Base-by-base conservation (phyloP, 768 basidiomycete genomes). In the Mycena filopes region DNA sequence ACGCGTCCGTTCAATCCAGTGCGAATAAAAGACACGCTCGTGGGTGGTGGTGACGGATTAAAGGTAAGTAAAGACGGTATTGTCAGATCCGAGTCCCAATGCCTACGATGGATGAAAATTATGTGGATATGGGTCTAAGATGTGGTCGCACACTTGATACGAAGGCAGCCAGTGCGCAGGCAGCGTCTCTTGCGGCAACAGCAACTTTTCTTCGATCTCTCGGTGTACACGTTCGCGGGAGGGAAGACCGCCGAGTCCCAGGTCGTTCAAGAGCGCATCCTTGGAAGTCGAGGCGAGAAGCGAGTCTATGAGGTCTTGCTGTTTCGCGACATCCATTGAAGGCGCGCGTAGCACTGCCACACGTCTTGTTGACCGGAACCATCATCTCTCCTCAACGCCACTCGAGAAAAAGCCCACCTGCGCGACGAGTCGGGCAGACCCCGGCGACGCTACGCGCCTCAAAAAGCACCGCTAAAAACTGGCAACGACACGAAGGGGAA, bases 1-100 rank as follows among this genome's bases (percentile, higher is more conserved):
- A 95, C 87, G 53, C 84, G 84, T 49, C 95, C 94, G 70, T 89
- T 83, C n/a, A 97, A 79, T 25, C 95, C 95, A 20, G 88, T 78
- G 23, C 94, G 87, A 55, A 93, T 79, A 72, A 96, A 91, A 3
- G 87, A 81, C 43, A 96, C 79, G 49, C 80, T 83, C 13, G 93
- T 94, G 7, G 95, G 89, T 1, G 93, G 87, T 41, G 89, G 87
- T 7, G 92, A 89, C 5, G 93, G 92, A 46, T 86, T 81, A 29
- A 86, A 80, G 18, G 81, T 80, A 54, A 95, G 81, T 50, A 95
- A 79, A 11, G 87, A 85, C 38, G 93, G 84, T 65, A 91, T 77
- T 33, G 86, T 80, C 51, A 90, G 71, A 54, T 83, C 76, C 70
- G 86, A 80, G 51, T 91, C 85, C 93, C 94, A 95, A 60, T 91